phyloP scores from a whole-genome alignment of 352 stramenopile species.

The Phytophthora foliorum region DNA sequence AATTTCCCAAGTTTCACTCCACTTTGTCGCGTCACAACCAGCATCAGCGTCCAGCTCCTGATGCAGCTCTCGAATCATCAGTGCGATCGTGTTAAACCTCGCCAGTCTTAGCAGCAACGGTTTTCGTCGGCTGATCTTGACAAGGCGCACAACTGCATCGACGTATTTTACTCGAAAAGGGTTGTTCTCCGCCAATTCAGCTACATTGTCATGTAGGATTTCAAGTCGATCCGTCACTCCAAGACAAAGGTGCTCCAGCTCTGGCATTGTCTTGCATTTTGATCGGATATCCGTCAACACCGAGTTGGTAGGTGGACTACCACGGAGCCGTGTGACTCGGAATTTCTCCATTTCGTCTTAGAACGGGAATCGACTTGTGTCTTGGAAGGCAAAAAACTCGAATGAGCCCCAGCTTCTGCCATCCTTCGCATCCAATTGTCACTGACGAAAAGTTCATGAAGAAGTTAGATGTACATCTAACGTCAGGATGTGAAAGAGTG shows the following conservation, averaged over 20 bases:
- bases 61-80: not conserved
- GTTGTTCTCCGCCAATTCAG: too few species aligned
- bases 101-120: not conserved
- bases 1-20: too few species aligned
- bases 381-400: not conserved
- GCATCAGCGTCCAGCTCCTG: too few species aligned
- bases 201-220: not conserved
- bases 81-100: not conserved
- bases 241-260: not conserved
- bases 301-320: not conserved
- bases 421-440: too few species aligned
- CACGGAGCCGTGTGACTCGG: not conserved
- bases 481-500: too few species aligned
- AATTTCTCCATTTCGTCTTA: not conserved
- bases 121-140: not conserved
- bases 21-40: too few species aligned
- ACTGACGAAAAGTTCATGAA: too few species aligned
- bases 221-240: not conserved
- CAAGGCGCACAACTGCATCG: not conserved
- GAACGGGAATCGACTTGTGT: not conserved
- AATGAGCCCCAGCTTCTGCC: not conserved
- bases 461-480: too few species aligned
- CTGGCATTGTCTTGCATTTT: not conserved
- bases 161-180: not conserved
- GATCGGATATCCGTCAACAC: not conserved